Evolutionary conservation across 139 green algal species (phyloP).

Genomic region (Astrephomene gubernaculifera): DNA sequence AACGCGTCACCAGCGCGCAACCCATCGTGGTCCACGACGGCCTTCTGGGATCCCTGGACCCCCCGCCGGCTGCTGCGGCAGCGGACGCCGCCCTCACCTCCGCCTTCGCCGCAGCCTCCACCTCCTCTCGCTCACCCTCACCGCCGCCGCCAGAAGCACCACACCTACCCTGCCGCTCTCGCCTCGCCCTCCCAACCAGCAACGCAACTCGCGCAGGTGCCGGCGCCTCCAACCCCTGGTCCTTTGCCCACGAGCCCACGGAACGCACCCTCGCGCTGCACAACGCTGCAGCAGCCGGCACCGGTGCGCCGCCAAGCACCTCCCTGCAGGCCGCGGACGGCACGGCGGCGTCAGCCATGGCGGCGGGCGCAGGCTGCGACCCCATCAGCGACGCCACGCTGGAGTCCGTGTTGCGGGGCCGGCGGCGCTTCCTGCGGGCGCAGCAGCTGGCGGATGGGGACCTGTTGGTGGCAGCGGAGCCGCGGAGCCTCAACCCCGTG

Average conservation of each 20-base stretch:
- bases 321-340: conserved; percentile 5
- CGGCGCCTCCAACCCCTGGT: not conserved
- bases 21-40: conserved; percentile 36
- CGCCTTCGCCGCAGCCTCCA: not conserved
- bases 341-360: not conserved
- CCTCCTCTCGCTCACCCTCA: not conserved
- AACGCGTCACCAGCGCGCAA: not conserved
- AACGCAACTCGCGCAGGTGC: too few relatives aligned
- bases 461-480: conserved; percentile 19
- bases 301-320: not conserved
- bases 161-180: too few relatives aligned
- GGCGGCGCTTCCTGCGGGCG: conserved; percentile 36
- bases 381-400: conserved; percentile 17
- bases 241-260: not conserved
- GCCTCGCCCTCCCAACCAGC: too few relatives aligned
- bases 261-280: not conserved
- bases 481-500: conserved; percentile 43
- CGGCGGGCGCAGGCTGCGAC: not conserved
- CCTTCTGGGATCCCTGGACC: not conserved
- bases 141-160: not conserved
- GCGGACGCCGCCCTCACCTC: not conserved
- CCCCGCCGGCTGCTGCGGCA: too few relatives aligned
- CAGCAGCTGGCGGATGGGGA: conserved; percentile 43
- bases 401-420: conserved; percentile 9
- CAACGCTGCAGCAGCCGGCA: not conserved